Percentiles rank a stretch among this genome's conserved stretches.
Conservation (phyloP, 2,329 filamentous ascomycete species). For the Ceratocystis papillata region DNA sequence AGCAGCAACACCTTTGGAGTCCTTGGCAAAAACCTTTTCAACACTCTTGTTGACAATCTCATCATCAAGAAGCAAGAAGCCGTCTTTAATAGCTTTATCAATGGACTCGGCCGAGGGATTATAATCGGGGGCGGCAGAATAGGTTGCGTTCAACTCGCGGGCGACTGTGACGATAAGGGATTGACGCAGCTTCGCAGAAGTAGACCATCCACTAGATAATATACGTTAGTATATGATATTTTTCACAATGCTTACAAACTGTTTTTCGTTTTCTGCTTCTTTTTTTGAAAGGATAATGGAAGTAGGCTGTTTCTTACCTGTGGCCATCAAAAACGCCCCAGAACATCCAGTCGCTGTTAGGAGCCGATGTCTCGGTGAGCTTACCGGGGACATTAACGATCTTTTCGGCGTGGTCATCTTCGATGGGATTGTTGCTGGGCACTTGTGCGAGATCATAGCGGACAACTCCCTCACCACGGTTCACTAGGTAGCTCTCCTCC, state of each 20-base stretch:
- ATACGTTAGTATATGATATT: too few relatives aligned
- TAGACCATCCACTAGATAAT: conserved; percentile 81
- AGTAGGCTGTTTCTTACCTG: conserved; percentile 49
- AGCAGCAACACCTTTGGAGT: conserved; percentile 81
- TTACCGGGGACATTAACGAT: conserved; percentile 76
- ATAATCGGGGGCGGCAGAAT: conserved; percentile 57
- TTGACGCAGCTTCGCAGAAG: conserved; percentile 88
- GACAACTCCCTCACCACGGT: conserved; percentile 79
- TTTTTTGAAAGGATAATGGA: too few relatives aligned
- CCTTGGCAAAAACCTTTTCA: conserved; percentile 76
- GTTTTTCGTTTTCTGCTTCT: too few relatives aligned
- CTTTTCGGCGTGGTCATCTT: conserved; percentile 97
- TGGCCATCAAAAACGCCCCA: conserved; percentile 99
- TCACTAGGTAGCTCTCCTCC: conserved; percentile 85
- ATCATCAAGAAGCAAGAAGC: conserved; percentile 77
- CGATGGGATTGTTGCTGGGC: conserved; percentile 92
- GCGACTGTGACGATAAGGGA: conserved; percentile 86
- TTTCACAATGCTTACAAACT: too few relatives aligned
- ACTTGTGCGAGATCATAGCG: conserved; percentile 92
- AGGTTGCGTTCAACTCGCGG: conserved; percentile 82
- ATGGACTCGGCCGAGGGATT: conserved; percentile 68
- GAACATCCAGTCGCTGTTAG: conserved; percentile 92
- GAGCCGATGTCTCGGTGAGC: conserved; percentile 36
- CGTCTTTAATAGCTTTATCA: conserved; percentile 82
- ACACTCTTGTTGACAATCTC: conserved; percentile 93